phyloP scores from a whole-genome alignment of 345 rosid species.

The Corchorus capsularis region DNA sequence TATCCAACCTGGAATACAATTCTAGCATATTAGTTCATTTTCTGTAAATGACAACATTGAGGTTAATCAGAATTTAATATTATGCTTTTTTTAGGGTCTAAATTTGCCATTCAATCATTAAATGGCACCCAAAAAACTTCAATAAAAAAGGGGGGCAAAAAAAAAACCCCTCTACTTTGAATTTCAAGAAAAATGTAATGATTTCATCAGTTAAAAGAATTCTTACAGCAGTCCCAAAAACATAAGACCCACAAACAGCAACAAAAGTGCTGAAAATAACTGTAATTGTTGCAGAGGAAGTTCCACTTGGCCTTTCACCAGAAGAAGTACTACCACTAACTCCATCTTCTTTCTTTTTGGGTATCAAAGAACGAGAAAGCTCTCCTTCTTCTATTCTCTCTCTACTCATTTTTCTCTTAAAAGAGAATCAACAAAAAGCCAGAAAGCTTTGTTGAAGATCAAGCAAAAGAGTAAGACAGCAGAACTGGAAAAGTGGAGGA shows the following conservation, averaged over 20 bases:
- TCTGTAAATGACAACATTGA: not conserved
- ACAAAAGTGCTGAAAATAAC: conserved; percentile 24
- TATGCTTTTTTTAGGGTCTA: not conserved
- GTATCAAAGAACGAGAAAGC: conserved; percentile 12
- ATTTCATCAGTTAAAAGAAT: not conserved
- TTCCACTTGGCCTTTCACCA: not conserved
- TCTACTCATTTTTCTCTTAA: not conserved
- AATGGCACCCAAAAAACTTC: not conserved
- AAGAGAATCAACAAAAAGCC: not conserved
- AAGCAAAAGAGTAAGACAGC: not conserved
- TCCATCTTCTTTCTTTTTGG: not conserved
- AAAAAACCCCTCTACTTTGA: not conserved
- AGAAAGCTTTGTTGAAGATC: not conserved
- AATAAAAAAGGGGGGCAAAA: too few species aligned
- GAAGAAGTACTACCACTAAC: not conserved
- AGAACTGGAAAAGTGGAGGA: not conserved
- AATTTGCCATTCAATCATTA: not conserved
- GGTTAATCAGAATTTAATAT: not conserved
- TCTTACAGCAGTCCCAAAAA: conserved; percentile 24
- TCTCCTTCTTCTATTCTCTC: not conserved
- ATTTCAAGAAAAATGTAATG: not conserved
- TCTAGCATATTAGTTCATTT: not conserved
- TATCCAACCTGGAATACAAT: conserved; percentile 62
- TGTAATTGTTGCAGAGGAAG: conserved; percentile 15
- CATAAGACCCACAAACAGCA: conserved; percentile 24